Percentiles rank a stretch among this genome's conserved stretches.
Evolutionary conservation across 441 rosid species (phyloP).

Genomic region (Corymbia calophylla): DNA sequence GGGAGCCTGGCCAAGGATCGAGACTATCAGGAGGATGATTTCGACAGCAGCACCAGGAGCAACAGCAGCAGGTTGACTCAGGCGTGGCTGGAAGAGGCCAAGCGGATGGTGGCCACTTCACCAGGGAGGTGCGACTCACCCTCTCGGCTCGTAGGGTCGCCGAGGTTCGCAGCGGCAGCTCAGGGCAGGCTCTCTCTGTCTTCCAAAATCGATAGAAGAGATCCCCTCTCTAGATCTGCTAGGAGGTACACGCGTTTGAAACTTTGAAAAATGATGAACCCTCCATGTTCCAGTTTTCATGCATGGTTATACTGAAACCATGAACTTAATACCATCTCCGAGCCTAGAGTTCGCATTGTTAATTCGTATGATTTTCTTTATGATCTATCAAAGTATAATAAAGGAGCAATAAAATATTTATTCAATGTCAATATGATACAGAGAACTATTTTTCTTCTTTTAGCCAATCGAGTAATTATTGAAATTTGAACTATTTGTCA

Average conservation of each 20-base stretch:
- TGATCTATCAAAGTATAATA: neutral
- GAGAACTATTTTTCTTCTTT: neutral
- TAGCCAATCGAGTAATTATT: neutral
- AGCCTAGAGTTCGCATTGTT: neutral
- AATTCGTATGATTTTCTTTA: neutral
- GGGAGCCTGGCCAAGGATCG: constrained; percentile 3
- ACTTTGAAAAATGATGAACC: neutral
- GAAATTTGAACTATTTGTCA: neutral
- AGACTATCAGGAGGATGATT: constrained; percentile 28
- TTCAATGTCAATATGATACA: neutral
- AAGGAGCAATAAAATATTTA: neutral
- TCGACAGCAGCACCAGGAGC: constrained; percentile 52
- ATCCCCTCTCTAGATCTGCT: constrained; percentile 67
- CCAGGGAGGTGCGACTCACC: constrained; percentile 36
- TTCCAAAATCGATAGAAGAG: constrained; percentile 34
- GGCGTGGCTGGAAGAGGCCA: constrained; percentile 61
- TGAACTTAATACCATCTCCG: neutral
- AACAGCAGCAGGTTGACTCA: constrained; percentile 43
- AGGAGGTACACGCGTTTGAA: constrained; percentile 33
- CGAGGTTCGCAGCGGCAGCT: constrained; percentile 28
- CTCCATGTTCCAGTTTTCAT: neutral
- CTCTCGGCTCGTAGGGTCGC: constrained; percentile 28
- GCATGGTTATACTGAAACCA: neutral
- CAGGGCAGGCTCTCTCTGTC: constrained; percentile 22
- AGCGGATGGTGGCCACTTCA: constrained; percentile 40